A percentile compares a stretch with the other conserved stretches of the same genome.
phyloP scores from a whole-genome alignment of 306 rosid genomes.

The Cajanus cajan region DNA sequence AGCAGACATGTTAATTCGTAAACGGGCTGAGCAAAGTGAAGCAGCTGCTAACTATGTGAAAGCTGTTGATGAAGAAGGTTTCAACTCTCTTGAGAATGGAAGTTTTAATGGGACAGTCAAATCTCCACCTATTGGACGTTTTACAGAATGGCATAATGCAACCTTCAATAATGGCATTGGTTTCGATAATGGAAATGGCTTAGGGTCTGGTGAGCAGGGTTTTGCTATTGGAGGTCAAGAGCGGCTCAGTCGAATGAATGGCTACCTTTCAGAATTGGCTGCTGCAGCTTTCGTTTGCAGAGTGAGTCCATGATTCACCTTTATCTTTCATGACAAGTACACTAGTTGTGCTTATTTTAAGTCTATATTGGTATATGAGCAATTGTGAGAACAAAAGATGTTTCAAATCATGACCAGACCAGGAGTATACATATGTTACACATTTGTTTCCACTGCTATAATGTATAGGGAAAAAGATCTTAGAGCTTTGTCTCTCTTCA shows the following conservation, averaged over 20 bases:
- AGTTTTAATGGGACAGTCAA: slow-evolving; percentile 40
- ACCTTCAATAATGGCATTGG: slow-evolving; percentile 89
- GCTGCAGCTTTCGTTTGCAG: slow-evolving; percentile 98
- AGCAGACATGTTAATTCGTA: slow-evolving; percentile 84
- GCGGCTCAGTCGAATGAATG: slow-evolving; percentile 78
- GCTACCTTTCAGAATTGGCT: slow-evolving; percentile 95
- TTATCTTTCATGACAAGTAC: not conserved
- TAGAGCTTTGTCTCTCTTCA: not conserved
- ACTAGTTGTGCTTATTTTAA: slow-evolving; percentile 22
- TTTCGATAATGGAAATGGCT: slow-evolving; percentile 78
- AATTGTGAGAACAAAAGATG: slow-evolving; percentile 13
- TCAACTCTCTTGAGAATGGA: slow-evolving; percentile 38
- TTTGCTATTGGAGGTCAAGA: slow-evolving; percentile 93
- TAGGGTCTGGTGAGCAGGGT: slow-evolving; percentile 81
- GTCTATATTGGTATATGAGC: not conserved
- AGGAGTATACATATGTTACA: not conserved
- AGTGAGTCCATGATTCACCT: slow-evolving; percentile 47
- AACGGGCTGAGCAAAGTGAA: slow-evolving; percentile 90
- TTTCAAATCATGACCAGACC: slow-evolving; percentile 16
- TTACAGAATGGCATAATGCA: slow-evolving; percentile 39
- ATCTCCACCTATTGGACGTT: slow-evolving; percentile 50
- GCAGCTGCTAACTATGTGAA: slow-evolving; percentile 93
- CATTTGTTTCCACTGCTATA: slow-evolving; percentile 20
- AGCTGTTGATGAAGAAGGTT: slow-evolving; percentile 66
- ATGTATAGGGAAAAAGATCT: not conserved